phyloP scores from a whole-genome alignment of 176 grass and related monocot species.

The Urochloa ruziziensis region DNA sequence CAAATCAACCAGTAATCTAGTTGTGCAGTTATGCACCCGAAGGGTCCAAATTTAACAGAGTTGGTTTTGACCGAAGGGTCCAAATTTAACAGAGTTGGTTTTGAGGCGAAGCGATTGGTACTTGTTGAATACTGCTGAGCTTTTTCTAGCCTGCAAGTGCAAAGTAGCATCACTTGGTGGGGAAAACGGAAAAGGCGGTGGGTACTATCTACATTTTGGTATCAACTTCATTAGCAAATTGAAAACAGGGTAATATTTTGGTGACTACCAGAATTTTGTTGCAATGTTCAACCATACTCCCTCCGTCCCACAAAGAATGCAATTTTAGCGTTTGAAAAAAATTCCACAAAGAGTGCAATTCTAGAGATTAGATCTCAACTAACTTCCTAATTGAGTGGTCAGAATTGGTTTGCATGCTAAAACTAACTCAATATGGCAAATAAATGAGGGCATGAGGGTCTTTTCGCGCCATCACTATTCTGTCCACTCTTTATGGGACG shows the following conservation, averaged over 20 bases:
- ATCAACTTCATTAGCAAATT: neutral
- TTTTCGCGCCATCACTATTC: too few species aligned
- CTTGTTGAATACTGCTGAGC: neutral
- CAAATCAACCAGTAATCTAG: neutral
- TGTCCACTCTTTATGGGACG: too few species aligned
- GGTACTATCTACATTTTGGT: neutral
- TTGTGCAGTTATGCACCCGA: neutral
- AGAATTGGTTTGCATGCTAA: too few species aligned
- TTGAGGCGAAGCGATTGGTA: neutral
- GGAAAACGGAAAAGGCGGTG: neutral
- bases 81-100: conserved; percentile 34
- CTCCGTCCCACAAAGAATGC: too few species aligned
- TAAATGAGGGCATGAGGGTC: too few species aligned
- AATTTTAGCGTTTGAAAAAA: too few species aligned
- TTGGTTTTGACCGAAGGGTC: too few species aligned
- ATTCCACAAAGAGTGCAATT: too few species aligned
- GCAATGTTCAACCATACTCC: neutral
- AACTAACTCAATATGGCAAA: too few species aligned
- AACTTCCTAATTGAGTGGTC: too few species aligned
- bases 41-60: neutral
- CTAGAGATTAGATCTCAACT: too few species aligned
- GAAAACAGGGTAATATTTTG: neutral
- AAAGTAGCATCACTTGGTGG: neutral
- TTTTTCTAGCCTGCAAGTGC: neutral
- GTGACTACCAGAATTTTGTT: neutral